Base-by-base conservation (phyloP, 805 yeast genomes). In the Lachancea kluyveri region DNA sequence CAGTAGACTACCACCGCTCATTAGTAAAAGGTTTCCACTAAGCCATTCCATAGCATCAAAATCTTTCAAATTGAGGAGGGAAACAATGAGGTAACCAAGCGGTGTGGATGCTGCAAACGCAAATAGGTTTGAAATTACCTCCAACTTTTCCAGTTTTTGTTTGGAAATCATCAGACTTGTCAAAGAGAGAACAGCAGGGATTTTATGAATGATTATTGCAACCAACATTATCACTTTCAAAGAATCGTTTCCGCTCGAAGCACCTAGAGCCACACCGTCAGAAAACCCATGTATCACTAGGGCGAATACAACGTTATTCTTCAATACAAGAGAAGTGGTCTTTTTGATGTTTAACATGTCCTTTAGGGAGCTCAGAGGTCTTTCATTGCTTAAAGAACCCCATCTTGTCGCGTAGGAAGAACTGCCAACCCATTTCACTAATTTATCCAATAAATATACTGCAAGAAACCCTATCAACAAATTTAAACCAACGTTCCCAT, bases 201-300 rank as follows among this genome's bases (percentile, higher is more conserved):
- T 50, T 45, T 78, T 79, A 52, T 79, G 85, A 11, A 76, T 57
- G 17, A 75, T 63, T 15, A 79, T 72, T 13, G 79, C 74, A n/a
- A 74, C 35, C 16, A 75, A 61, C 30, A 77, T 68, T 14, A 74
- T 50, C 28, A 64, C 28, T 30, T 57, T 57, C 30, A 64, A 46
- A 3, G 65, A 51, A 6, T 53, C 58, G 28, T 61, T 59, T 23
- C 62, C 45, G 3, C 65, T 60, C 0, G 80, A 63, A 0, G 80
- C 66, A 0, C 83, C 81, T 22, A 79, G 52, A 0, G 81, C 74
- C 8, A 78, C 58, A 3, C 86, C 86, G 46, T 79, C 86, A 1
- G 78, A 67, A 6, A 72, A 37, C 0, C 79, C 72, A 48, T 79
- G 86, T 2, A 78, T 59, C 3, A 77, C 49, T 7, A 79, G 54